Evolutionary conservation across 306 rosid genomes (phyloP).

Genomic region (Cucurbita maxima): DNA sequence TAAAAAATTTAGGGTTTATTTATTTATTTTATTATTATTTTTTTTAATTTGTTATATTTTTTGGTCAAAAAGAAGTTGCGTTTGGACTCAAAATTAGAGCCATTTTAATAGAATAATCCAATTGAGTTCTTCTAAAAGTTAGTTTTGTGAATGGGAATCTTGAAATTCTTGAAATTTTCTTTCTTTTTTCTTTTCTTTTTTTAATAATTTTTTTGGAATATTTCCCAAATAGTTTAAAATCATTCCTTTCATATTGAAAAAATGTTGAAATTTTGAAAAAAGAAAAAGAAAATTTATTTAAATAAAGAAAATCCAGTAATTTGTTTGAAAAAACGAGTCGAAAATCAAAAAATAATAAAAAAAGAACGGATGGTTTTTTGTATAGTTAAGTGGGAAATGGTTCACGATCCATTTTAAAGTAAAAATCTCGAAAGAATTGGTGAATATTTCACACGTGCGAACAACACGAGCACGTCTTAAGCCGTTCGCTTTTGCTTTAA

Average conservation of each 20-base stretch:
- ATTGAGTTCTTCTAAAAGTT: neutral
- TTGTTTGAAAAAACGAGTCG: neutral
- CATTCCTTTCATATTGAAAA: too few species aligned
- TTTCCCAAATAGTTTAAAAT: too few species aligned
- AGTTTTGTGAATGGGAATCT: neutral
- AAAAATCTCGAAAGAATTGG: neutral
- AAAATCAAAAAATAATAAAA: neutral
- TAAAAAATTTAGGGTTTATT: neutral
- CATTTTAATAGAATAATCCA: neutral
- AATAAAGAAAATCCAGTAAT: neutral
- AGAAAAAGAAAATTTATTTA: too few species aligned
- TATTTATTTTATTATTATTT: too few species aligned
- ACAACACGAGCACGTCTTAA: neutral
- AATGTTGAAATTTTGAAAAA: too few species aligned
- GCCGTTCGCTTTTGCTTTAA: slow-evolving; percentile 19
- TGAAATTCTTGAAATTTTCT: neutral
- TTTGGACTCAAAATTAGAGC: neutral
- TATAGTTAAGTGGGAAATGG: neutral
- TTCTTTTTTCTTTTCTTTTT: too few species aligned
- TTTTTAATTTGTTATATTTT: neutral
- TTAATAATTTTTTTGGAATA: too few species aligned
- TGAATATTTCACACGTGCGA: neutral
- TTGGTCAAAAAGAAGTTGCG: slow-evolving; percentile 1
- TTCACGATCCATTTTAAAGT: neutral
- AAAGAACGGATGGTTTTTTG: neutral